Percentiles rank a stretch among this genome's conserved stretches.
These are phyloP conservation scores for Elongisporangium anandrum DNA, from an alignment of 352 stramenopile genomes.

Conservation along the genomic window DNA sequence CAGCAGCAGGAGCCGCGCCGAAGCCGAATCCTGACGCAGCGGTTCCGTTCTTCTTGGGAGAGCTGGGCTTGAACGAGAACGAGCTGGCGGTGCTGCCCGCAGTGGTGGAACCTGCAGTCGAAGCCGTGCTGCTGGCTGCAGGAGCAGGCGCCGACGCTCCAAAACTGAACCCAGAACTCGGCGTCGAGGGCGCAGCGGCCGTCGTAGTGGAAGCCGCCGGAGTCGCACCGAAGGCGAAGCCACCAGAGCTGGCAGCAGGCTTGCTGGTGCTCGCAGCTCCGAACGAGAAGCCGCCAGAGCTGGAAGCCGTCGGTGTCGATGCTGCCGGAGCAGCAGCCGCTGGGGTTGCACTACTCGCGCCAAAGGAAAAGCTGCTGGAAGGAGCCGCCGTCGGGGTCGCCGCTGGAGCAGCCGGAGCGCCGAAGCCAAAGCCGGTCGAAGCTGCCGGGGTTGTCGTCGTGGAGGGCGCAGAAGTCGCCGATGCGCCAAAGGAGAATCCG, in stretches of 20 bases:
- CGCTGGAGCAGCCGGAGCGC: conserved; percentile 2
- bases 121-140: background rate
- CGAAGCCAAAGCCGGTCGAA: conserved; percentile 5
- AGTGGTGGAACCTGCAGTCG: background rate
- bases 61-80: background rate
- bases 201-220: background rate
- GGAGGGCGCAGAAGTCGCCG: conserved; percentile 10
- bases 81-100: background rate
- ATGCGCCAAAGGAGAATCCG: conserved; percentile 13
- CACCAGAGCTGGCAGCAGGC: background rate
- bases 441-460: background rate
- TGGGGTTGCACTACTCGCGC: conserved; percentile 2
- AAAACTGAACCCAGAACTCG: conserved; percentile 19
- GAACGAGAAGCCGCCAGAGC: conserved; percentile 32
- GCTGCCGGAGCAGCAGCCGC: conserved; percentile 6
- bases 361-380: conserved; percentile 21
- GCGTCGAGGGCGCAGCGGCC: conserved; percentile 7
- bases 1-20: conserved; percentile 3
- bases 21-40: conserved; percentile 15
- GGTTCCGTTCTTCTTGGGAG: conserved; percentile 1
- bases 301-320: background rate
- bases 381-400: conserved; percentile 4
- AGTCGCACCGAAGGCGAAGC: conserved; percentile 7
- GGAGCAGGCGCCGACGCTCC: conserved; percentile 1
- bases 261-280: conserved; percentile 10